Evolutionary conservation across 2,329 filamentous ascomycete species (phyloP).

Genomic region (Stagonosporopsis chrysanthemi): DNA sequence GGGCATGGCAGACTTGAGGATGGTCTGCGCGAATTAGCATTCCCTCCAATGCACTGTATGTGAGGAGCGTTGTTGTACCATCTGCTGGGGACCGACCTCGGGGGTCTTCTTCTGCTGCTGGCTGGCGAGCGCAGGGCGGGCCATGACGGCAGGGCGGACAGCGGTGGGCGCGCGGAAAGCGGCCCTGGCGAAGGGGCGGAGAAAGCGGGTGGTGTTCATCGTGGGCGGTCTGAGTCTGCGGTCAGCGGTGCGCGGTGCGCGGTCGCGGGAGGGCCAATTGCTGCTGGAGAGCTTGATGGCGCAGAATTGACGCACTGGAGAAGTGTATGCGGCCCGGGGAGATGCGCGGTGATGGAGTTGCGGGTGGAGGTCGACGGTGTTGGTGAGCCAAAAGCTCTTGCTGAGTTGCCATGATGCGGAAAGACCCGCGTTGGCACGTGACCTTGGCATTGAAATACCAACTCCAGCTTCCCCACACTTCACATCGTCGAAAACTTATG

Average conservation of each 20-base stretch:
- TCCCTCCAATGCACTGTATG: not conserved
- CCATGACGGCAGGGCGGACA: conserved; percentile 45
- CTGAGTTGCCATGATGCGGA: conserved; percentile 28
- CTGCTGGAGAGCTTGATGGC: conserved; percentile 18
- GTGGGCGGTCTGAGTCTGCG: conserved; percentile 42
- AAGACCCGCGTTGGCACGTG: conserved; percentile 36
- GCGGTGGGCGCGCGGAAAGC: conserved; percentile 49
- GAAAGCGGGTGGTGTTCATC: conserved; percentile 53
- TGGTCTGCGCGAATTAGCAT: conserved; percentile 40
- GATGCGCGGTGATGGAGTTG: conserved; percentile 48
- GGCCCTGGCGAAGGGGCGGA: conserved; percentile 52
- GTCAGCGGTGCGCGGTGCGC: conserved; percentile 39
- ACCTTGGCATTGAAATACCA: conserved; percentile 21
- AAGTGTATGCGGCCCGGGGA: conserved; percentile 37
- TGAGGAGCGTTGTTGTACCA: conserved; percentile 31
- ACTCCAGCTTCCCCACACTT: not conserved
- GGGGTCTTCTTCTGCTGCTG: conserved; percentile 47
- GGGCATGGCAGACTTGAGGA: conserved; percentile 54
- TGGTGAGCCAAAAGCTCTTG: conserved; percentile 43
- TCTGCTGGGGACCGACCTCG: conserved; percentile 43
- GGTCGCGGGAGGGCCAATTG: conserved; percentile 37
- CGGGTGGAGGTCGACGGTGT: conserved; percentile 34
- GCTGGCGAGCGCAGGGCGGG: conserved; percentile 45
- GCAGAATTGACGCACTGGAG: conserved; percentile 42
- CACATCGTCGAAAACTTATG: not conserved